Evolutionary conservation across 2,329 filamentous ascomycete species (phyloP), one percentile per base, ranked within the genome.

Genomic region (Fusarium globosum): DNA sequence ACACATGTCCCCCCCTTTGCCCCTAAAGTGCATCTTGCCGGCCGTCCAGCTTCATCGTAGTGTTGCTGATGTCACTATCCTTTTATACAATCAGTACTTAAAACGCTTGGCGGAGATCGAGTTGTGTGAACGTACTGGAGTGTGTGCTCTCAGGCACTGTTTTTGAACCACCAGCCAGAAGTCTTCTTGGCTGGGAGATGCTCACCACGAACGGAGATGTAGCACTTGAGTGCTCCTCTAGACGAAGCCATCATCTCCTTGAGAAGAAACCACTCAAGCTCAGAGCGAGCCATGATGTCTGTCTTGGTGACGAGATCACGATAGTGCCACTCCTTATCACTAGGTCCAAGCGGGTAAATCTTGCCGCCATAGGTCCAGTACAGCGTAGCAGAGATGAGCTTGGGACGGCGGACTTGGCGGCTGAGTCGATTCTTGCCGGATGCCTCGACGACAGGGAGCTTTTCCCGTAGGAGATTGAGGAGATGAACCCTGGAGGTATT

Each of bases 241-340:
- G 75, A 77, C 1, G 75, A 62, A 35, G 69, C 59, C 72, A 79
- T 77, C 70, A 79, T 78, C 68, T 79, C 77, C 63, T 77, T 78
- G 52, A 79, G 69, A 16, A 79, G 61, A 36, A 72, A 72, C 77
- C 77, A 79, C 53, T 79, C 77, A 16, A 71, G 45, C 62, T 79
- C 77, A 39, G 75, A 70, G n/a, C 72, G 75, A 30, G 41, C 41
- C 33, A 79, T 58, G 18, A 79, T 61, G 28, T 79, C 77, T 6
- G 76, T 76, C 63, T 77, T 77, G 43, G 73, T 79, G 49, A 78
- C 72, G 42, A 74, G 68, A 52, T 77, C 72, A 30, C 66, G 69
- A 58, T 76, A 79, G 58, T 79, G 73, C 77, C 77, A 79, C 30
- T 77, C 73, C 51, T 39, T 62, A 26, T 78, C 77, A 51, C 61